These are phyloP conservation scores for Tulasnella sp. DNA, from an alignment of 768 basidiomycete species.

Conservation along the genomic window DNA sequence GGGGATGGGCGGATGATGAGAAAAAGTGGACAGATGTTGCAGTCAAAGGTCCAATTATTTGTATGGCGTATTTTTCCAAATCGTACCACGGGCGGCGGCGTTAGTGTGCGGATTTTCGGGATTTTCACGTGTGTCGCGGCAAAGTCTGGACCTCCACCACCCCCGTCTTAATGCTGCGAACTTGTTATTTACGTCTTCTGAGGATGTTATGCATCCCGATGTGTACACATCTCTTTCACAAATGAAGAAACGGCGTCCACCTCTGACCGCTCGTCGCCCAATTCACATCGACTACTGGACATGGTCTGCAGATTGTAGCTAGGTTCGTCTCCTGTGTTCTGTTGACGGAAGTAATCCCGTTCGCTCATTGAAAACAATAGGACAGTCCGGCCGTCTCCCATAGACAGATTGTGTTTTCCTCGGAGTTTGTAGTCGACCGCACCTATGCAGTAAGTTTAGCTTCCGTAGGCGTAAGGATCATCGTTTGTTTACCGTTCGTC, in stretches of 20 bases:
- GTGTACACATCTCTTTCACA: not conserved
- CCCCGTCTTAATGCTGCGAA: too few species aligned
- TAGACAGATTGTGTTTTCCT: not conserved
- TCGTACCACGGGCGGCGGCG: conserved; percentile 13
- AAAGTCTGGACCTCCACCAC: not conserved
- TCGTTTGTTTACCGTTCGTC: not conserved
- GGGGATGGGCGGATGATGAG: too few species aligned
- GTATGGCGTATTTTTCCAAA: too few species aligned
- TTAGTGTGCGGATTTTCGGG: not conserved
- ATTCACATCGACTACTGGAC: not conserved
- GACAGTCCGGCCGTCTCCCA: not conserved
- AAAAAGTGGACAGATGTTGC: too few species aligned
- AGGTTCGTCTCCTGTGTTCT: not conserved
- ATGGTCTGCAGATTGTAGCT: not conserved
- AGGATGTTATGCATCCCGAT: not conserved
- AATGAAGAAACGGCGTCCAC: not conserved
- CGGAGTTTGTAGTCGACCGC: not conserved
- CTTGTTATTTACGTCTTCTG: too few species aligned
- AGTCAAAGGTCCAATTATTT: too few species aligned
- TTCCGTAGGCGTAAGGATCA: not conserved
- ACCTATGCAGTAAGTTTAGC: not conserved
- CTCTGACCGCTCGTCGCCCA: not conserved
- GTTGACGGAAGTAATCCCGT: not conserved
- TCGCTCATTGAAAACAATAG: not conserved
- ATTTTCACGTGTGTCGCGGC: not conserved